Percentiles rank a stretch among this genome's conserved stretches.
phyloP scores from a whole-genome alignment of 2,329 filamentous ascomycete species.

The Bisporella sp. region DNA sequence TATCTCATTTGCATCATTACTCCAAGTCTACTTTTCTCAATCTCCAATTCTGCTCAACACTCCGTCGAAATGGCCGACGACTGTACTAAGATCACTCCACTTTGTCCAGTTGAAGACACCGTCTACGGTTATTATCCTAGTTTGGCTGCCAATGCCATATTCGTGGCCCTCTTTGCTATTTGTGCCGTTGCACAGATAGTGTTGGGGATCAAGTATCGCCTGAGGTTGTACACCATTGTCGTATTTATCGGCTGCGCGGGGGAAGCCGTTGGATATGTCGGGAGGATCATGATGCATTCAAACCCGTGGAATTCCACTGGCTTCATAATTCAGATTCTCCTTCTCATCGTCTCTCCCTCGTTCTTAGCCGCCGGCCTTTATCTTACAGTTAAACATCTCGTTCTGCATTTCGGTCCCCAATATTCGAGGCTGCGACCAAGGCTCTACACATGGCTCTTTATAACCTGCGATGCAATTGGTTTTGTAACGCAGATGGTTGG shows the following conservation, averaged over 20 bases:
- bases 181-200: constrained; percentile 34
- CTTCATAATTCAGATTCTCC: constrained; percentile 42
- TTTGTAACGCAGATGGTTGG: constrained; percentile 52
- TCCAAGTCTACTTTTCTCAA: neutral
- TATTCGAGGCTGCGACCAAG: constrained; percentile 28
- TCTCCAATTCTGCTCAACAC: neutral
- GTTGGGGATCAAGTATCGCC: constrained; percentile 40
- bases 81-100: constrained; percentile 13
- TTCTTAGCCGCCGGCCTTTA: constrained; percentile 56
- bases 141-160: constrained; percentile 46
- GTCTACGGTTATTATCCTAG: constrained; percentile 47
- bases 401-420: constrained; percentile 12
- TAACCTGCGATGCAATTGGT: constrained; percentile 50
- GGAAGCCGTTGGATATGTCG: constrained; percentile 50
- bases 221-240: constrained; percentile 44
- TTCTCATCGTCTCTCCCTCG: constrained; percentile 29
- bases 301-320: constrained; percentile 41
- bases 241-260: constrained; percentile 38
- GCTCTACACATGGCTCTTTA: constrained; percentile 47
- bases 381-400: constrained; percentile 40
- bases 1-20: neutral
- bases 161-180: constrained; percentile 41
- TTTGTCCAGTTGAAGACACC: constrained; percentile 25
- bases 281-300: constrained; percentile 41
- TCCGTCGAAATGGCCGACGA: neutral